Evolutionary conservation across 805 yeast genomes (phyloP), one percentile per base, ranked within the genome.

Genomic region (Nakazawaea anatomiae): DNA sequence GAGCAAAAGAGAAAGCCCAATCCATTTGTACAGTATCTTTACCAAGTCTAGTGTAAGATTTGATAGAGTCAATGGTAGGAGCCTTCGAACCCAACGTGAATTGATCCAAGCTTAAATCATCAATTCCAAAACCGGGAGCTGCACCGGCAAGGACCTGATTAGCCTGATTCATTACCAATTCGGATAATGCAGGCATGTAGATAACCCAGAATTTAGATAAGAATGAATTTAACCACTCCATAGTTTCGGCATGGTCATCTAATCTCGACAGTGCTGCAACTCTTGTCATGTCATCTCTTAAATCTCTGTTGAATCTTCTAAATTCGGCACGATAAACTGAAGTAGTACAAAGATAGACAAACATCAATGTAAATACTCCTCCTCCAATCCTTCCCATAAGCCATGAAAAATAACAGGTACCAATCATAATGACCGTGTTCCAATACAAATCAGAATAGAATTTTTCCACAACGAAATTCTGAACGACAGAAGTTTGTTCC

Each of bases 71-170:
- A 52, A 87, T 79, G 46, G 84, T 73, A 46, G 96, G 96, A 14
- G 95, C 84, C 60, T 87, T 87, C 0, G 90, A 72, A 54, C 96
- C 96, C 53, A 87, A 66, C 2, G 91, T 87, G 62, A 87, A 87
- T 63, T 87, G 87, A 54, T 87, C 90, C 58, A 87, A 69, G 5
- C 86, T 73, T 47, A 87, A 63, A 5, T 82, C 84, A 52, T 86
- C 91, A 60, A 87, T 86, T 63, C 94, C 94, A 60, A 80, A 83
- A 30, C 95, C 95, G 11, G 95, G 92, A 4, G 86, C 89, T 54
- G 82, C 80, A 60, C 80, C 90, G 44, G 81, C 79, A 61, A 87
- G 68, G 14, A 77, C 72, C 28, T 80, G 83, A 59, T 85, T 86
- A n/a, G 89, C 86, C 59, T 77, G 79, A 46, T 76, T 77, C 65